These are phyloP conservation scores for Knoxdaviesia proteae DNA, from an alignment of 2,329 filamentous ascomycete genomes.

Conservation along the genomic window DNA sequence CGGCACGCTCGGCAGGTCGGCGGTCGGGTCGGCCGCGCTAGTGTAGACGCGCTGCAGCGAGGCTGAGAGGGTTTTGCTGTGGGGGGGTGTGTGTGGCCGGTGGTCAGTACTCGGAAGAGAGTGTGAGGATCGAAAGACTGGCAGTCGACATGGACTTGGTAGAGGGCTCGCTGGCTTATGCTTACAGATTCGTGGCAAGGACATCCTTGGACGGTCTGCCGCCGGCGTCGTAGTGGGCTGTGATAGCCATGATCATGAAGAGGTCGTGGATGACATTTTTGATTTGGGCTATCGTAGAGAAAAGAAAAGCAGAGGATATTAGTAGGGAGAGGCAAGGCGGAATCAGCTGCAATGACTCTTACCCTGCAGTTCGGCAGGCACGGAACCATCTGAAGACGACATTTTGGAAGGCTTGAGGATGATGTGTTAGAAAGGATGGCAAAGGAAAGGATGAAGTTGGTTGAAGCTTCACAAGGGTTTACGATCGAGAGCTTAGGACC, in stretches of 20 bases:
- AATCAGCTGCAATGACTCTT: too few species aligned
- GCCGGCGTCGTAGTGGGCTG: conserved; percentile 36
- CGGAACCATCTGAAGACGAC: too few species aligned
- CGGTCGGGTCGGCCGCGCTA: conserved; percentile 17
- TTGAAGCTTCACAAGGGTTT: too few species aligned
- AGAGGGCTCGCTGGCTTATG: not conserved
- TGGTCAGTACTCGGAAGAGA: not conserved
- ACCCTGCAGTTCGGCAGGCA: too few species aligned
- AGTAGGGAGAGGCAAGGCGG: too few species aligned
- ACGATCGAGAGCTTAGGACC: too few species aligned
- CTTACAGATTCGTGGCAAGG: conserved; percentile 29
- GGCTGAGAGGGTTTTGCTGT: conserved; percentile 18
- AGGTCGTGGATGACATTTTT: conserved; percentile 43
- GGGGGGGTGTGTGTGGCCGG: not conserved
- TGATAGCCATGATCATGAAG: conserved; percentile 42
- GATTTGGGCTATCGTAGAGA: conserved; percentile 24
- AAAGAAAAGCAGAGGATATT: too few species aligned
- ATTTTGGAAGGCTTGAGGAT: too few species aligned
- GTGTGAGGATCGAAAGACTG: conserved; percentile 1
- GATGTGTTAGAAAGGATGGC: too few species aligned
- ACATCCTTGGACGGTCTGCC: conserved; percentile 31
- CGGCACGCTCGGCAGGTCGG: conserved; percentile 29
- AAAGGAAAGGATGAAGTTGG: too few species aligned
- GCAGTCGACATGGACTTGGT: not conserved
- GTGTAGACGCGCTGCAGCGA: conserved; percentile 18